Base-by-base conservation (phyloP, 345 rosid genomes). In the Gossypium sturtianum region DNA sequence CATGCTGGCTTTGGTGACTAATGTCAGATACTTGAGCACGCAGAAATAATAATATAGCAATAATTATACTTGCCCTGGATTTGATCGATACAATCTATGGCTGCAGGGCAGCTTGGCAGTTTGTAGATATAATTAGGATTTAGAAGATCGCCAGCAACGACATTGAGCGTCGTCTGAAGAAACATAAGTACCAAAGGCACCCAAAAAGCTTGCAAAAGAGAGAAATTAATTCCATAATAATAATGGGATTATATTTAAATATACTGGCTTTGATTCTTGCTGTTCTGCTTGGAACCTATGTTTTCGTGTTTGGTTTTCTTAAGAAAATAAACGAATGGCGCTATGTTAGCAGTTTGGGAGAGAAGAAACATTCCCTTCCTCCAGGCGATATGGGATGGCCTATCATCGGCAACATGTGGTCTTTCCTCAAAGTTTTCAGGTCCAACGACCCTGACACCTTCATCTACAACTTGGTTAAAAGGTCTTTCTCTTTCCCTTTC, bases 351-450 rank as follows among this genome's bases (percentile, higher is more conserved):
- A 71, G 20, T 13, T 64, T 88, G 58, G 89, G 86, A 6, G 83
- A 71, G 65, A 80, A 72, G 72, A 78, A 17, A 25, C 72, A 25
- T 6, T 75, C 64, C 65, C 82, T 88, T 7, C 78, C 78, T 43
- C 78, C 78, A 9, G 78, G 78, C 17, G 59, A 75, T 57, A 75
- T 75, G 78, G 77, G 78, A 10, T 75, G 78, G 73, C 73, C 78
- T 67, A 43, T 75, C 9, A 11, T 75, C 0, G 78, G 78, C 12
- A 86, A 80, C 45, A 84, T 83, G 91, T 54, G 44, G 74, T 76
- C 87, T 20, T 86, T 87, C 68, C 80, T 80, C 68, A 77, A 59
- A 62, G 81, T 88, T 75, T 84, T 83, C 84, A 86, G 77, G 60
- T 81, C 88, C 49, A 54, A 72, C 23, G 62, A 67, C 57, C 78